phyloP scores from a whole-genome alignment of 768 basidiomycete genomes.

The Lactarius hatsudake region DNA sequence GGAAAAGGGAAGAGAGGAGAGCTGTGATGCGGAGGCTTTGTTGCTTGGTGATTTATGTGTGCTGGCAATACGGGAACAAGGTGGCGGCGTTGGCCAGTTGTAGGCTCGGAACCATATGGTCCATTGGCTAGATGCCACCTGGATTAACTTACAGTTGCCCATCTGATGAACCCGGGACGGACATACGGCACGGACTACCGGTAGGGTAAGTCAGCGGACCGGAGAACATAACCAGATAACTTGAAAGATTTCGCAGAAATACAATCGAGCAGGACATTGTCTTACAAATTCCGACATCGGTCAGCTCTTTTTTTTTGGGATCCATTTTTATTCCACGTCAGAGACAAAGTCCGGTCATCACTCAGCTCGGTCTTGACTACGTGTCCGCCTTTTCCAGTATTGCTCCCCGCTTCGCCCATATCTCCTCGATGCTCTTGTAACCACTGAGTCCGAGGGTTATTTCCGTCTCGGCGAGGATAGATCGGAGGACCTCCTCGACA shows the following conservation, averaged over 20 bases:
- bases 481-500: slow-evolving; percentile 68
- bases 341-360: neutral
- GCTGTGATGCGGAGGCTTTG: neutral
- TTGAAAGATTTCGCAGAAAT: neutral
- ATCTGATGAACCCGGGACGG: neutral
- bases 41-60: slow-evolving; percentile 17
- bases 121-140: neutral
- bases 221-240: too few relatives aligned
- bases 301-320: too few relatives aligned
- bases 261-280: neutral
- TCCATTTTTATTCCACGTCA: too few relatives aligned
- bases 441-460: slow-evolving; percentile 62
- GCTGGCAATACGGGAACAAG: slow-evolving; percentile 13
- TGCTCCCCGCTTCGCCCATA: slow-evolving; percentile 57
- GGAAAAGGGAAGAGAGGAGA: neutral
- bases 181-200: neutral
- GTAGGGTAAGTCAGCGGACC: neutral
- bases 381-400: slow-evolving; percentile 45
- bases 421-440: slow-evolving; percentile 52
- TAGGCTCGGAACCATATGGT: neutral
- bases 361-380: slow-evolving; percentile 3
- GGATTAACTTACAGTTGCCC: too few relatives aligned
- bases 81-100: slow-evolving; percentile 1
- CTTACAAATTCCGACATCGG: too few relatives aligned
- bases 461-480: slow-evolving; percentile 67